Base-by-base conservation (phyloP, 805 yeast genomes). In the Candida golubevii region DNA sequence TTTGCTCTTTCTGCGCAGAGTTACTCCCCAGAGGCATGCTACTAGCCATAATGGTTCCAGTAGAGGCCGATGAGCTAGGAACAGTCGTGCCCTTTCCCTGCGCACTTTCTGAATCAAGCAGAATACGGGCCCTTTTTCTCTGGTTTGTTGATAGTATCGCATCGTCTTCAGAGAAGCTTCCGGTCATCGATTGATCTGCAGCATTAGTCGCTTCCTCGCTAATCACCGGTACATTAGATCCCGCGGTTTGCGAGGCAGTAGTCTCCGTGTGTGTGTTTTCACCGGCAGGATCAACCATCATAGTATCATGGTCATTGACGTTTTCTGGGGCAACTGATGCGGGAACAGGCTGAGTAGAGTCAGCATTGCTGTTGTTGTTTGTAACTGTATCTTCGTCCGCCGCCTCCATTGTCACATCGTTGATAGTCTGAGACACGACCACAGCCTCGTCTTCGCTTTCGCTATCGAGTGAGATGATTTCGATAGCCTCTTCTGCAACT, bases 381-480 rank as follows among this genome's bases (percentile, higher is more conserved):
- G 23, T 18, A 18, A 18, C 23, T 18, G 23, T 18, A 18, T 18
- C 23, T 18, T 18, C 23, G 3, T 18, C 23, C 3, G 23, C 23
- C 23, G 5, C 23, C 23, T 18, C 23, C 23, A 18, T 18, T 18
- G 23, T 18, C 23, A 18, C 23, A 18, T 18, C 23, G 23, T 18
- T 18, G 23, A 18, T 18, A 18, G 23, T 18, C 23, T 18, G 23
- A 18, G 23, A 18, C 23, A 18, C 23, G 5, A 18, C 23, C 29
- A 29, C 44, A 11, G 38, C 37, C 6, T 67, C 75, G 9, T 67
- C 75, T 35, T 72, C 78, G 36, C 66, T 67, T 32, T 73, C 80
- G 47, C 80, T 76, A 48, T 77, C 82, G 30, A 79, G 59, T 0
- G 75, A 69, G 4, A 79, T 76, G 1, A 77, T 60, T 36, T 74